phyloP scores from a whole-genome alignment of 2,329 filamentous ascomycete genomes.

The Scleromitrula shiraiana region DNA sequence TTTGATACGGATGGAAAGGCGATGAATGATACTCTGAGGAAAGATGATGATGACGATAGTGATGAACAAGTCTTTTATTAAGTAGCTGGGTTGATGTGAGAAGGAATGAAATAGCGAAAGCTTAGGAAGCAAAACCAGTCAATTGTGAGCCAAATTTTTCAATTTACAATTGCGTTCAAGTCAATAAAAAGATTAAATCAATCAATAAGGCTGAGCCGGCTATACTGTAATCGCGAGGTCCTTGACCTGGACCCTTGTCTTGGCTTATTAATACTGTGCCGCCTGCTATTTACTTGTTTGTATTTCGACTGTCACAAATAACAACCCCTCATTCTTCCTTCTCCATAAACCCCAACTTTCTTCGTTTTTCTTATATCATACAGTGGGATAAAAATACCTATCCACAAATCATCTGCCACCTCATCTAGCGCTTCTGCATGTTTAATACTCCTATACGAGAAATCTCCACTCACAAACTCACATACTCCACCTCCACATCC shows the following conservation, averaged over 20 bases:
- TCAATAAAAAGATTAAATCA: too few relatives aligned
- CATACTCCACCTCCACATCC: too few relatives aligned
- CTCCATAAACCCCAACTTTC: conserved; percentile 3
- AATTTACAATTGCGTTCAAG: too few relatives aligned
- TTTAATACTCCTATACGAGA: not conserved
- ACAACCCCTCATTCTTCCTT: conserved; percentile 3
- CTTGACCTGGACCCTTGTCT: too few relatives aligned
- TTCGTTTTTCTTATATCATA: not conserved
- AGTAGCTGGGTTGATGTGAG: not conserved
- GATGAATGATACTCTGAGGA: too few relatives aligned
- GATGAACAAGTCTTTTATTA: conserved; percentile 4
- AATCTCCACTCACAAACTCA: not conserved
- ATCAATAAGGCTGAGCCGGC: too few relatives aligned
- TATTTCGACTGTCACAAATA: not conserved
- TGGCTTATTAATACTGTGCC: not conserved
- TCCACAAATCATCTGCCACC: not conserved
- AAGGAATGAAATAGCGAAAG: not conserved
- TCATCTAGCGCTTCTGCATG: not conserved
- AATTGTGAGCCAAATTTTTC: too few relatives aligned
- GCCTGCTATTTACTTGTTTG: not conserved
- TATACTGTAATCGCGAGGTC: too few relatives aligned
- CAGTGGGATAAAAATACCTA: too few relatives aligned
- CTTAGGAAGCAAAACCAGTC: not conserved
- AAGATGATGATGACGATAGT: not conserved
- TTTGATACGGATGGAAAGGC: not conserved